Base-by-base conservation (phyloP, 2,329 filamentous ascomycete species). In the Trichoderma sp. region DNA sequence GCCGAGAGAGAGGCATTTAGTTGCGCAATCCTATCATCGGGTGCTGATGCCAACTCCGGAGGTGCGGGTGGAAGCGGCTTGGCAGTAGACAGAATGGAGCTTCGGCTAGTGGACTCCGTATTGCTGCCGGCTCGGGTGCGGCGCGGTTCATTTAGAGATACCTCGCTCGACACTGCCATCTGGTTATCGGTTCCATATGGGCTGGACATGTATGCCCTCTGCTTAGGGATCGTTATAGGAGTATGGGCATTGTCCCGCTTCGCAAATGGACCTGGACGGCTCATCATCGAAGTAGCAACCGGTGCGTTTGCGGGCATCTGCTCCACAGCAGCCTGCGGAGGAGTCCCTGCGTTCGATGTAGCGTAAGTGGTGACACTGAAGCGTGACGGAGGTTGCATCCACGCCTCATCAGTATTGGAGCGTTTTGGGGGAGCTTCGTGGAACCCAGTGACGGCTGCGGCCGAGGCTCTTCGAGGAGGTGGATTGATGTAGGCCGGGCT, bases 1-100 rank as follows among this genome's bases (percentile, higher is more conserved):
- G 88, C 86, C 56, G 90, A 85, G 34, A 93, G 87, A 76, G 89
- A 87, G 5, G 90, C 88, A 76, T 92, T 88, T 28, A 96, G 85
- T 73, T 87, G 85, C 11, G 89, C 86, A 18, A 95, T 88, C 32
- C 91, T 90, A 78, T 91, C 90, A 43, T 87, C 84, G 12, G 53
- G 30, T 6, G 86, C 83, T 6, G 86, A 83, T 9, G 79, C 76
- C 24, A 86, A 79, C 79, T 93, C 90, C 4, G 88, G 87, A 1
- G 91, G 90, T 11, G 88, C 85, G 28, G 85, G 85, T 36, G 90
- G 89, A 0, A 92, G 86, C 7, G 85, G 85, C 79, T 93, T 93
- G 74, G 86, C 83, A 6, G 81, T 82, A 11, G 84, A 85, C 57
- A 79, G 62, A 24, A 79, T 75, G 4, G 82, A 83, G 11, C 69